Evolutionary conservation across 148 eudicot genomes (phyloP).

Genomic region (Rhododendron simsii): DNA sequence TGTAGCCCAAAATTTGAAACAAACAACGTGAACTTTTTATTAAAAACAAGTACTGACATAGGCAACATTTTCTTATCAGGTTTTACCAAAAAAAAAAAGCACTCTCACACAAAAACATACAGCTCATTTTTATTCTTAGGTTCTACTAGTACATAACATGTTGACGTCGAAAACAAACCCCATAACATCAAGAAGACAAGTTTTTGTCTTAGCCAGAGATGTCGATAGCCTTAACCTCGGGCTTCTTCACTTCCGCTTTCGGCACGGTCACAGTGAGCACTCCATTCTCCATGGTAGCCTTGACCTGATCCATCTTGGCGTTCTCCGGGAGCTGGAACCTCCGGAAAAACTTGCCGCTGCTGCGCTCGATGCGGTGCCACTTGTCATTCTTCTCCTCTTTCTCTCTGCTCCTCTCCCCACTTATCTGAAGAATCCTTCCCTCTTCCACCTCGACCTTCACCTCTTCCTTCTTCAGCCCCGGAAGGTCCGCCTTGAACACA

Average conservation of each 20-base stretch:
- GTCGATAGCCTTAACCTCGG: not conserved
- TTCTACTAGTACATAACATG: not conserved
- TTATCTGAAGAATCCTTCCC: not conserved
- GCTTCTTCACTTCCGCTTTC: not conserved
- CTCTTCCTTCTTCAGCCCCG: constrained; percentile 5
- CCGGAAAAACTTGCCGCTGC: constrained; percentile 3
- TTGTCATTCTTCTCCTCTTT: constrained; percentile 6
- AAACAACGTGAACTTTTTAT: not conserved
- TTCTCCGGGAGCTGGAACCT: not conserved
- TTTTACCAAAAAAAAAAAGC: not conserved
- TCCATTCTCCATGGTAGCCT: constrained; percentile 2
- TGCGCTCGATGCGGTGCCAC: constrained; percentile 3
- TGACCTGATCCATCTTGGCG: constrained; percentile 1
- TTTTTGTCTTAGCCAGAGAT: not conserved
- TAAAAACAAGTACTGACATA: not conserved
- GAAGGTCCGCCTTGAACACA: constrained; percentile 4
- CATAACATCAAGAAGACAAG: not conserved
- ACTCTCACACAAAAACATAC: not conserved
- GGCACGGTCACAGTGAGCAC: constrained; percentile 1
- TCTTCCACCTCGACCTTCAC: constrained; percentile 4
- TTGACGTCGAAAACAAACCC: not conserved
- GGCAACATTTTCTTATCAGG: not conserved
- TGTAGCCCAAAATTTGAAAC: not conserved
- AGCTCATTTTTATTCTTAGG: not conserved
- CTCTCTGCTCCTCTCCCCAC: constrained; percentile 8